Percentiles rank a stretch among this genome's conserved stretches.
Conservation (phyloP, 345 rosid species). For the Aurinia saxatilis region DNA sequence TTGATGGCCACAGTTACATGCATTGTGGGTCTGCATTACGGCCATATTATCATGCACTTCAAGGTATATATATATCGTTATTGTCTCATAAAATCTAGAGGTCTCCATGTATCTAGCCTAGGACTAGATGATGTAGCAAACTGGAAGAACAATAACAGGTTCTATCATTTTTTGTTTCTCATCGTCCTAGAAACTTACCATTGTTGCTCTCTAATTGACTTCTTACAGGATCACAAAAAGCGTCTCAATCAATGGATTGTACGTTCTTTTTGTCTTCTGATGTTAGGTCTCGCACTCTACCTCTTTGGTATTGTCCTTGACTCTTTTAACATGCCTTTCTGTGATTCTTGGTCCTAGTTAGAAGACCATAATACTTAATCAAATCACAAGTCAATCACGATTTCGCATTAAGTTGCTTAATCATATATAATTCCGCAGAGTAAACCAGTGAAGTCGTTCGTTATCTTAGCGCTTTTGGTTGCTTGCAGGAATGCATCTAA, state of each 20-base stretch:
- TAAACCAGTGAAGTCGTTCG: neutral
- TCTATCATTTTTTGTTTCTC: neutral
- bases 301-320: conserved; percentile 40
- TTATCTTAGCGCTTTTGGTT: neutral
- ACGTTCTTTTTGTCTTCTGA: conserved; percentile 45
- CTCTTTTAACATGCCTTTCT: neutral
- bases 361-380: neutral
- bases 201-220: neutral
- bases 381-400: neutral
- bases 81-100: no score
- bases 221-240: conserved; percentile 50
- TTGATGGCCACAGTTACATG: conserved; percentile 77
- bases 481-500: conserved; percentile 65
- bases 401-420: neutral
- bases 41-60: conserved; percentile 70
- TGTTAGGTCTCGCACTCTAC: conserved; percentile 47
- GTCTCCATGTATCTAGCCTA: no score
- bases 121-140: no score
- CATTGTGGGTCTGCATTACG: conserved; percentile 74
- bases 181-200: neutral
- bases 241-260: conserved; percentile 53
- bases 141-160: neutral
- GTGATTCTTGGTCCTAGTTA: neutral
- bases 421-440: neutral
- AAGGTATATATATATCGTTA: conserved; percentile 40